These are phyloP conservation scores for Colletotrichum trifolii DNA, from an alignment of 2,329 filamentous ascomycete species.

Conservation along the genomic window DNA sequence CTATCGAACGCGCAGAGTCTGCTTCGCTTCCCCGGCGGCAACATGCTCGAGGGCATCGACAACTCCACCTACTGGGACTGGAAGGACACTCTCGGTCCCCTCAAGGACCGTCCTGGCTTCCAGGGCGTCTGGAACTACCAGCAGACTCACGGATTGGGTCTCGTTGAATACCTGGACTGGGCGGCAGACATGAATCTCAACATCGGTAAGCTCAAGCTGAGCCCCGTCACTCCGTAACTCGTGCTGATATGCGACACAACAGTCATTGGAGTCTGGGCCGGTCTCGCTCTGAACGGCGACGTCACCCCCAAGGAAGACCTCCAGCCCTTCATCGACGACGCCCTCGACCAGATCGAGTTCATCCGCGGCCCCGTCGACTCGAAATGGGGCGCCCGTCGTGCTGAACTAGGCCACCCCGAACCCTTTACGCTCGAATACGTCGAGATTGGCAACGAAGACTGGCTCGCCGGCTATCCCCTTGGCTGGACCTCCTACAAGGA, in stretches of 20 bases:
- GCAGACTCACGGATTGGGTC: slow-evolving; percentile 71
- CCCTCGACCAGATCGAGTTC: slow-evolving; percentile 73
- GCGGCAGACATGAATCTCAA: slow-evolving; percentile 70
- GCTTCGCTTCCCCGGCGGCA: slow-evolving; percentile 73
- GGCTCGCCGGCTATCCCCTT: slow-evolving; percentile 61
- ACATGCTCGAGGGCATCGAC: slow-evolving; percentile 65
- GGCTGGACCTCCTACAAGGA: slow-evolving; percentile 62
- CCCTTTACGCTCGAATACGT: slow-evolving; percentile 71
- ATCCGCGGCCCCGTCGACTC: slow-evolving; percentile 64
- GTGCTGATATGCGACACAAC: slow-evolving; percentile 29
- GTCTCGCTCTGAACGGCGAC: slow-evolving; percentile 65
- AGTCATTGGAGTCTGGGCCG: slow-evolving; percentile 68
- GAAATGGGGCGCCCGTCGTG: slow-evolving; percentile 67
- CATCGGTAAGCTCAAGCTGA: slow-evolving; percentile 48
- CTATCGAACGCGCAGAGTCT: slow-evolving; percentile 48
- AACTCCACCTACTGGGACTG: slow-evolving; percentile 60
- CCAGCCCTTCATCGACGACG: slow-evolving; percentile 67
- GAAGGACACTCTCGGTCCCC: slow-evolving; percentile 65
- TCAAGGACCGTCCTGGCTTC: slow-evolving; percentile 65
- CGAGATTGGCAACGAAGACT: slow-evolving; percentile 77
- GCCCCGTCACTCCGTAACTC: not conserved
- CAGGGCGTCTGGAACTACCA: slow-evolving; percentile 69
- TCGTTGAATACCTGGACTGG: slow-evolving; percentile 71
- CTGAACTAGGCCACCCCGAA: slow-evolving; percentile 68
- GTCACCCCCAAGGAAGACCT: slow-evolving; percentile 63